phyloP scores from a whole-genome alignment of 163 green algal species.

The Picocystis sp. region DNA sequence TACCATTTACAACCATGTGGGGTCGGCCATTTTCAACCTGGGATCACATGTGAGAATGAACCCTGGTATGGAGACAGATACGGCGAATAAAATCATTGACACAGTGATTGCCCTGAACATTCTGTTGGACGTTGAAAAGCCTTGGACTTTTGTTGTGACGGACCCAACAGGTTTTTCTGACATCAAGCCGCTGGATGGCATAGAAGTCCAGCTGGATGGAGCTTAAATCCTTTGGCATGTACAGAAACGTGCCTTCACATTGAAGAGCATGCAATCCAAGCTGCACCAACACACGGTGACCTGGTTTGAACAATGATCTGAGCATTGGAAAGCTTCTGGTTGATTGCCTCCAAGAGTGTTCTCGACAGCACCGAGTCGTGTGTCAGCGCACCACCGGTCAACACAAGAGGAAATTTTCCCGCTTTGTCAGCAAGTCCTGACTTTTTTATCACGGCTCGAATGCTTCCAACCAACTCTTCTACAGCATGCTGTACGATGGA shows the following conservation, averaged over 20 bases:
- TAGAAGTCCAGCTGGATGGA: constrained; percentile 4
- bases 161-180: constrained; percentile 5
- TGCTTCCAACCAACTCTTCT: constrained; percentile 8
- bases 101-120: constrained; percentile 7
- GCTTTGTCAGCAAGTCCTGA: constrained; percentile 6
- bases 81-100: constrained; percentile 8
- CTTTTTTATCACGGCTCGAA: constrained; percentile 2
- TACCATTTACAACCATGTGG: constrained; percentile 54
- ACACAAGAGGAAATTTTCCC: background rate
- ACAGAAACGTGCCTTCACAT: no score
- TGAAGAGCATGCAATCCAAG: no score
- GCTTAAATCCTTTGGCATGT: no score
- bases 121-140: constrained; percentile 10
- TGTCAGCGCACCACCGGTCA: no score
- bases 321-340: no score
- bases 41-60: constrained; percentile 9
- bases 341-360: no score
- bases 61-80: no score
- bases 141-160: constrained; percentile 11
- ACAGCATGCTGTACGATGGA: constrained; percentile 7
- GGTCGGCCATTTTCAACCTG: constrained; percentile 9
- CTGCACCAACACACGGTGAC: no score
- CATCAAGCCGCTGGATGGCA: constrained; percentile 11
- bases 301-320: no score
- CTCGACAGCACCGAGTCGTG: no score